A percentile compares a stretch with the other conserved stretches of the same genome.
phyloP scores from a whole-genome alignment of 306 rosid genomes.

The Trichosanthes cucumerina region DNA sequence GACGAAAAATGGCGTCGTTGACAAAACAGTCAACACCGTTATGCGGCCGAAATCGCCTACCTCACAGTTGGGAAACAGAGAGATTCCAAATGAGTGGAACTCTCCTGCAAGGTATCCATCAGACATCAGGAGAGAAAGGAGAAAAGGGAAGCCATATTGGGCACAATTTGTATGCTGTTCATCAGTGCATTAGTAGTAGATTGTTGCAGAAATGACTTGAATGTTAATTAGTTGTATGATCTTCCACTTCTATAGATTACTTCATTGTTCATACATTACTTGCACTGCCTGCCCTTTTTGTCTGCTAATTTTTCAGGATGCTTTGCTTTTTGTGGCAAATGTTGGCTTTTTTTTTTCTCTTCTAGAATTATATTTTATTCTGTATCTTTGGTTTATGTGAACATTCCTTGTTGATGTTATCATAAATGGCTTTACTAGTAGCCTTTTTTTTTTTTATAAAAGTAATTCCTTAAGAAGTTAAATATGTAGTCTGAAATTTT shows the following conservation, averaged over 20 bases:
- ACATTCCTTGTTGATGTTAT: not conserved
- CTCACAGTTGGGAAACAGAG: slow-evolving; percentile 16
- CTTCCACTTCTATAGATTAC: slow-evolving; percentile 2
- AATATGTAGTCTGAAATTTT: not conserved
- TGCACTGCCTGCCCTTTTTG: not conserved
- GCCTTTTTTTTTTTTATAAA: not conserved
- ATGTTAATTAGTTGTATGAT: not conserved
- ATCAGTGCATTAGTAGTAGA: slow-evolving; percentile 36
- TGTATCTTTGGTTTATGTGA: not conserved
- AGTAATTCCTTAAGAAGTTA: not conserved
- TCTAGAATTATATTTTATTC: not conserved
- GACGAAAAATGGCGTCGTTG: slow-evolving; percentile 18
- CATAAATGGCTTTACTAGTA: not conserved
- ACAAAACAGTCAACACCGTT: slow-evolving; percentile 42
- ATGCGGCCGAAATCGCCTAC: slow-evolving; percentile 34
- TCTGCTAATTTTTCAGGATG: not conserved
- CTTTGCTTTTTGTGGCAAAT: not conserved
- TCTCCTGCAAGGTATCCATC: slow-evolving; percentile 77
- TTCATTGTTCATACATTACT: not conserved
- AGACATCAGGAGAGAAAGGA: slow-evolving; percentile 58
- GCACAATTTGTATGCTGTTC: slow-evolving; percentile 76
- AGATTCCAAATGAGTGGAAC: slow-evolving; percentile 61
- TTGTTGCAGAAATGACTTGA: not conserved
- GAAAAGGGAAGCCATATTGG: slow-evolving; percentile 73
- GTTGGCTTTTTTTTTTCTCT: not conserved